Percentiles rank a stretch among this genome's conserved stretches.
Evolutionary conservation across 2,329 filamentous ascomycete genomes (phyloP).

Genomic region (Trichoderma sp.): DNA sequence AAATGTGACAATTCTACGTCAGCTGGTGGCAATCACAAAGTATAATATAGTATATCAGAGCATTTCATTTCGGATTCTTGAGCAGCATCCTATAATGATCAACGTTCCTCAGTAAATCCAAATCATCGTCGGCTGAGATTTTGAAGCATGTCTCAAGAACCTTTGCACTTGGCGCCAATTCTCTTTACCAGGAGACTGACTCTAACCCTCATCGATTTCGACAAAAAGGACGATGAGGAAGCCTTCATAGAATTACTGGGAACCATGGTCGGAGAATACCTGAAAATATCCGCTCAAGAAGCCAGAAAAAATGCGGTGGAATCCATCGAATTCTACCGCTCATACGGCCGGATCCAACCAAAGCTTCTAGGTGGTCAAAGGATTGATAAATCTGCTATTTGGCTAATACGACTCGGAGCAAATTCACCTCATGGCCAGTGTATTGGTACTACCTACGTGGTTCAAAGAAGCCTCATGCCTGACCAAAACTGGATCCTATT

Average conservation of each 20-base stretch:
- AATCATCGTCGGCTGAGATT: background rate
- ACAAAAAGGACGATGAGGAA: background rate
- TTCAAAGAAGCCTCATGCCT: background rate
- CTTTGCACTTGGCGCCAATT: background rate
- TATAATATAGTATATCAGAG: background rate
- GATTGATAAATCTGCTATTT: background rate
- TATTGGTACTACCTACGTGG: background rate
- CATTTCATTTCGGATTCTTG: background rate
- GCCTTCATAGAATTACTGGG: background rate
- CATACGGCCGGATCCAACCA: background rate
- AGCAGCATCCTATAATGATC: background rate
- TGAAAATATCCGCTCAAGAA: background rate
- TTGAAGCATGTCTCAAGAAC: background rate
- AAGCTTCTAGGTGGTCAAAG: background rate
- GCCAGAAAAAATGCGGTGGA: background rate
- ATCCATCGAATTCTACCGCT: background rate
- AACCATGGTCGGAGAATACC: background rate
- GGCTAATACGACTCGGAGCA: background rate
- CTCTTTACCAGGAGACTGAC: background rate
- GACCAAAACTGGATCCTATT: background rate
- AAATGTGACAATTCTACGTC: background rate
- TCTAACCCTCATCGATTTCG: background rate
- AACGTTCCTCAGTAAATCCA: too few relatives aligned
- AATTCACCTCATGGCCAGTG: background rate
- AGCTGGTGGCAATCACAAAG: background rate